Evolutionary conservation across 139 green algal genomes (phyloP), one percentile per base, ranked within the genome.

Genomic region (Chlamydomonas incerta): DNA sequence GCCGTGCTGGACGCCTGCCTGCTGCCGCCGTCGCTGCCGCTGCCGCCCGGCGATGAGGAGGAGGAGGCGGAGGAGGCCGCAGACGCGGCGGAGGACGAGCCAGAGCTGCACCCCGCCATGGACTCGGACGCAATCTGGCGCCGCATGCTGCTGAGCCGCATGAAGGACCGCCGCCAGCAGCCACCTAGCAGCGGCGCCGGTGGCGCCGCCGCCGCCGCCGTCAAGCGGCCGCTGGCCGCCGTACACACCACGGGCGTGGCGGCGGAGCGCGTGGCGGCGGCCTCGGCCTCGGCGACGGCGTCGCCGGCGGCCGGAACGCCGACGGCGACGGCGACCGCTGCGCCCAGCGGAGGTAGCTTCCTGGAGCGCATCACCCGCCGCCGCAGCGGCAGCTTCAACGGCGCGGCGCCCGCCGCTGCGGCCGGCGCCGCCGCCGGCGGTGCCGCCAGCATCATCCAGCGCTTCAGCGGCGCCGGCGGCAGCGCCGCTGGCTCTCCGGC

Each of bases 111-210:
- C 23, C 35, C 69, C 35, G 69, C 69, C 8, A 41, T 74, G 23
- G 69, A 74, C 69, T 2, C 69, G 4, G 69, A 74, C 69, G 69
- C 69, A 37, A 74, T 74, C 69, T 33, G 23, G 69, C 69, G 69
- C 17, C 69, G 69, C 37, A 74, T 74, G 69, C 35, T 74, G 69
- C 69, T 74, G 35, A 0, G 3, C 15, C 8, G 69, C 23, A 31
- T 74, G 14, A 74, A 57, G 69, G 37, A 73, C 34, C 29, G 68
- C 24, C 68, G 68, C 26, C 55, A 24, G 55, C 55, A 6, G 55
- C 55, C 55, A 10, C 20, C n/a, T 21, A 1, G 34, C 68, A 31
- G 34, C 34, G 31, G 2, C 18, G 68, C 14, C 18, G 29, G 34
- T 17, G 68, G 34, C 21, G 65, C 1, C 15, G 65, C n/a, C 65